Conservation (phyloP, 148 eudicot genomes). For the Rhododendron simsii region DNA sequence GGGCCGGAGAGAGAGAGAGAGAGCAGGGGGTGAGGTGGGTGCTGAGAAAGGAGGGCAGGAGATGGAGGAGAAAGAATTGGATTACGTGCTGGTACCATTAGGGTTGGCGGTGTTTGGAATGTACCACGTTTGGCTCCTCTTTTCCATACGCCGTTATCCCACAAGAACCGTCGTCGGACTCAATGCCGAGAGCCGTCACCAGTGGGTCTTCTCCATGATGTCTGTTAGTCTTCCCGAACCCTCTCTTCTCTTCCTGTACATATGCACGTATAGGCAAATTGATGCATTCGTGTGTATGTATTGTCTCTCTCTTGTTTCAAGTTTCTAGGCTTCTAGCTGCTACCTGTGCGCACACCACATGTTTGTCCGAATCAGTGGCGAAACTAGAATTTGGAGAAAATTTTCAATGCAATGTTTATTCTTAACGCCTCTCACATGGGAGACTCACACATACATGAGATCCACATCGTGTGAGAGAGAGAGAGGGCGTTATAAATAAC, state of each 20-base stretch:
- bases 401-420: too few relatives aligned
- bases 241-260: not conserved
- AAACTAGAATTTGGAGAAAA: too few relatives aligned
- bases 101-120: slow-evolving; percentile 44
- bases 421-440: too few relatives aligned
- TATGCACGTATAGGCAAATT: too few relatives aligned
- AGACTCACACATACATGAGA: too few relatives aligned
- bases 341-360: not conserved
- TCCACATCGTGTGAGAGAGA: too few relatives aligned
- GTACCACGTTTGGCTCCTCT: slow-evolving; percentile 66
- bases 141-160: slow-evolving; percentile 33
- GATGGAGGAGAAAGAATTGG: slow-evolving; percentile 53
- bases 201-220: slow-evolving; percentile 70
- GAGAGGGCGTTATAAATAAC: too few relatives aligned
- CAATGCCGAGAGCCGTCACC: slow-evolving; percentile 56
- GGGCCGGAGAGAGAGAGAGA: not conserved
- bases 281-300: not conserved
- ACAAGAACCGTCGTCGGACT: slow-evolving; percentile 64
- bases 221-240: slow-evolving; percentile 27
- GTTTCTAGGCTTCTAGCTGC: not conserved
- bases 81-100: slow-evolving; percentile 47
- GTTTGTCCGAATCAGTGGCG: not conserved
- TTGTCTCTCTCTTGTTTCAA: not conserved
- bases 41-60: not conserved
- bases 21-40: not conserved